phyloP scores from a whole-genome alignment of 169 alveolate genomes.

The Ichthyophthirius multifiliis region DNA sequence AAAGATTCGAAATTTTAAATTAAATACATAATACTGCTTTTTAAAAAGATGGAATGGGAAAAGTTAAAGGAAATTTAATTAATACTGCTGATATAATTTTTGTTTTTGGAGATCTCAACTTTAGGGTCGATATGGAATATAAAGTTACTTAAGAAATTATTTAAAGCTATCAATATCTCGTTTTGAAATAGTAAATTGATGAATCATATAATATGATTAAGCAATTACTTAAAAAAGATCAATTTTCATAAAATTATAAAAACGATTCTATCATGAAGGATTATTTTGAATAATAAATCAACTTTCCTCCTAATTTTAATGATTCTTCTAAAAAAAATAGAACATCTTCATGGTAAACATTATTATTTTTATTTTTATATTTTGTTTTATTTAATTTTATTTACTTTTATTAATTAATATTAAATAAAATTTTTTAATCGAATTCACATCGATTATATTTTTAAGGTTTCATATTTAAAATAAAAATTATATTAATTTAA shows the following conservation, averaged over 20 bases:
- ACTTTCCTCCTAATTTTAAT: not conserved
- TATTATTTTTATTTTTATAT: too few species aligned
- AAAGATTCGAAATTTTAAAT: conserved; percentile 32
- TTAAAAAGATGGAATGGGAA: conserved; percentile 14
- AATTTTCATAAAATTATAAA: not conserved
- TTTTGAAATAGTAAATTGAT: not conserved
- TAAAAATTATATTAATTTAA: too few species aligned
- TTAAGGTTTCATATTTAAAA: too few species aligned
- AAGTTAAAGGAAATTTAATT: conserved; percentile 25
- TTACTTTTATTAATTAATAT: too few species aligned
- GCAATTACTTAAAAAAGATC: not conserved
- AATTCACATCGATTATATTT: too few species aligned
- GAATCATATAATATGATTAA: not conserved
- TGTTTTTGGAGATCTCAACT: conserved; percentile 62
- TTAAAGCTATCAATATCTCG: not conserved
- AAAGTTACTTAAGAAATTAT: conserved; percentile 3
- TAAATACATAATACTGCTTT: conserved; percentile 34
- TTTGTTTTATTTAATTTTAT: not conserved
- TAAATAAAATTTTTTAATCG: too few species aligned
- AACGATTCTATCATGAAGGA: not conserved
- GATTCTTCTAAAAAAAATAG: not conserved
- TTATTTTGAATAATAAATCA: not conserved
- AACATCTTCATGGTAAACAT: not conserved
- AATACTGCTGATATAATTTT: conserved; percentile 40
- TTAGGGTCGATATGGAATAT: conserved; percentile 36